These are phyloP conservation scores for Inonotus obliquus DNA, from an alignment of 1,284 basidiomycete species.

Conservation along the genomic window DNA sequence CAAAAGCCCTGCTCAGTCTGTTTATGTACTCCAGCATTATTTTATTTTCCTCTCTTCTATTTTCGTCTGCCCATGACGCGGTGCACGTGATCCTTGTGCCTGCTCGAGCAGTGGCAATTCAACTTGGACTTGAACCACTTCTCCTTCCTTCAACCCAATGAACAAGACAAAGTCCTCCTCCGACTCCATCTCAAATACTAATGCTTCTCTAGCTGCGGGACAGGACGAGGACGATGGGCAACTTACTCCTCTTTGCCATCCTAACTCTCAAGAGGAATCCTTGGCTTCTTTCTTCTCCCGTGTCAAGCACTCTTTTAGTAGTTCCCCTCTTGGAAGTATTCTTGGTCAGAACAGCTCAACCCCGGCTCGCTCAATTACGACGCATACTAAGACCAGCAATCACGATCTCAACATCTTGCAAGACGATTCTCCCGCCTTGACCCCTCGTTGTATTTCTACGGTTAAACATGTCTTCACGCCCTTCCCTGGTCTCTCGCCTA, in stretches of 20 bases:
- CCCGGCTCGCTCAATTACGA: background rate
- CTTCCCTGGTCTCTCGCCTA: background rate
- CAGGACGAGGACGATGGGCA: conserved; percentile 12
- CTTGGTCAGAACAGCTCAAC: background rate
- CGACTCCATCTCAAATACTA: background rate
- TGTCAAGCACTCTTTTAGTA: conserved; percentile 10
- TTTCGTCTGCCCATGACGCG: background rate
- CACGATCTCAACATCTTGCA: background rate
- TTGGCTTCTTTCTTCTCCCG: conserved; percentile 14
- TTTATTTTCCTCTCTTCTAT: background rate
- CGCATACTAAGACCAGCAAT: background rate
- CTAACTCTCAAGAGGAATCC: background rate
- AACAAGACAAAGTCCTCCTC: background rate
- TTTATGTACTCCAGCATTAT: background rate
- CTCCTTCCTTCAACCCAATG: background rate
- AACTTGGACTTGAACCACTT: background rate
- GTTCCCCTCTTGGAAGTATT: conserved; percentile 7
- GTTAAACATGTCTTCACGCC: conserved; percentile 2
- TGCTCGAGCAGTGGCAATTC: background rate
- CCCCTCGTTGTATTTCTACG: background rate
- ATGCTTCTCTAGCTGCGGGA: background rate
- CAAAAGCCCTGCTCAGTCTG: background rate
- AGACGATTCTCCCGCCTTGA: background rate
- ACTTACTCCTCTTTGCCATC: conserved; percentile 12
- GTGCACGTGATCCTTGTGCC: background rate